phyloP scores from a whole-genome alignment of 768 basidiomycete genomes.

The Phanerodontia chrysosporium region DNA sequence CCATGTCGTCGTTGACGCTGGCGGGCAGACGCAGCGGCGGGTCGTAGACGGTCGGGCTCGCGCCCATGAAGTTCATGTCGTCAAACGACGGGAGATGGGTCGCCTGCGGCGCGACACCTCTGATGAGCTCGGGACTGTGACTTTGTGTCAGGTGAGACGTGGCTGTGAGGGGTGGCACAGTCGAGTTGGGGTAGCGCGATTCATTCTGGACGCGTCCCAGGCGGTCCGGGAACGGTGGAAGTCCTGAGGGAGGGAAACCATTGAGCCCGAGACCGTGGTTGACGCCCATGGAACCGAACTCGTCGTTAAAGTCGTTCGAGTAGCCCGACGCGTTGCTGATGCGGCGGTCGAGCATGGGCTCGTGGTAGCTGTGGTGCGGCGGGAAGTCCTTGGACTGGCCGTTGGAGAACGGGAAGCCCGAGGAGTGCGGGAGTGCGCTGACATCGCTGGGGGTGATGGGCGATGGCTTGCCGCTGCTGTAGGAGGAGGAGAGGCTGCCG shows the following conservation, averaged over 20 bases:
- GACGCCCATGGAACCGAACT: constrained; percentile 50
- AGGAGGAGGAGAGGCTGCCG: constrained; percentile 56
- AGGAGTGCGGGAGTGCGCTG: constrained; percentile 49
- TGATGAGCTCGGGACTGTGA: constrained; percentile 53
- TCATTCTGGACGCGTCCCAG: constrained; percentile 21
- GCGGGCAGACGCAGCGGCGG: constrained; percentile 55
- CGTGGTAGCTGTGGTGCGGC: constrained; percentile 46
- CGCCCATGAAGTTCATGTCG: constrained; percentile 54
- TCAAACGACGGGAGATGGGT: constrained; percentile 46
- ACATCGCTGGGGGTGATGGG: constrained; percentile 71
- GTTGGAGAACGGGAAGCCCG: constrained; percentile 42
- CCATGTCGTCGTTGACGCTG: constrained; percentile 55
- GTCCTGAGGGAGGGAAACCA: constrained; percentile 36
- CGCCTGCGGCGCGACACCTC: constrained; percentile 67
- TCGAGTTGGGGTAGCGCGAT: constrained; percentile 38
- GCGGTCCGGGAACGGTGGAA: constrained; percentile 55
- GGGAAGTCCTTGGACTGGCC: constrained; percentile 51
- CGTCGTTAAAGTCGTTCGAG: constrained; percentile 59
- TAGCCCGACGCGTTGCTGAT: constrained; percentile 42
- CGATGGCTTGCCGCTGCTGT: constrained; percentile 72
- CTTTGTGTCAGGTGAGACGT: constrained; percentile 47
- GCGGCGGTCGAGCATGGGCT: constrained; percentile 57
- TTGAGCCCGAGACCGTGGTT: constrained; percentile 42
- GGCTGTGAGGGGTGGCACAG: constrained; percentile 45
- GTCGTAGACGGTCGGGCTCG: constrained; percentile 46